A percentile compares a stretch with the other conserved stretches of the same genome.
Evolutionary conservation across 2,329 filamentous ascomycete genomes (phyloP).

Genomic region (Salinomyces thailandicus): DNA sequence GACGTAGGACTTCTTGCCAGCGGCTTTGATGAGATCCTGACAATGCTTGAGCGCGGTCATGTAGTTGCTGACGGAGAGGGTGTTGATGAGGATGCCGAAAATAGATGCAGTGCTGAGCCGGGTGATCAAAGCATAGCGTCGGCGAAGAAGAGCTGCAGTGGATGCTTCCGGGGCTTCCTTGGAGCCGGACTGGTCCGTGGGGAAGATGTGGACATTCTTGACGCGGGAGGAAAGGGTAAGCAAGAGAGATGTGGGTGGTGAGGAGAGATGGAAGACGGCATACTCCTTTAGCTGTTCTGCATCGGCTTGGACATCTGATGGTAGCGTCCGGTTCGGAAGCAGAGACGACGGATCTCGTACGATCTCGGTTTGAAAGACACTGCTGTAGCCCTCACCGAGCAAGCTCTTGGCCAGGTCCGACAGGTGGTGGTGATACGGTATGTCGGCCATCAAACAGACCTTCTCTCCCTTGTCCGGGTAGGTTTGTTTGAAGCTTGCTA

Average conservation of each 20-base stretch:
- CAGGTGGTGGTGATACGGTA: conserved; percentile 74
- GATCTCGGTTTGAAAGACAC: conserved; percentile 59
- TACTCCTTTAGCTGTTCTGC: conserved; percentile 50
- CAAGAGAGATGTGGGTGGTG: conserved; percentile 70
- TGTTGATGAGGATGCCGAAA: conserved; percentile 93
- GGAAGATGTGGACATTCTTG: conserved; percentile 65
- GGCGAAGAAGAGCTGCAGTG: conserved; percentile 54
- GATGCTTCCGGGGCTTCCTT: conserved; percentile 36
- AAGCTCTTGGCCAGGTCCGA: conserved; percentile 46
- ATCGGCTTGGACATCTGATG: conserved; percentile 37
- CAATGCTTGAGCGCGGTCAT: conserved; percentile 67
- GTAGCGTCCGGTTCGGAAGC: conserved; percentile 74
- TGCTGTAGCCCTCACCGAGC: conserved; percentile 53
- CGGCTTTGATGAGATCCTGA: conserved; percentile 58
- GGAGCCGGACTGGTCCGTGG: conserved; percentile 35
- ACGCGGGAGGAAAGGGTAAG: conserved; percentile 80
- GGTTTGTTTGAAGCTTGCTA: conserved; percentile 53
- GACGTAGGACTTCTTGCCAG: conserved; percentile 90
- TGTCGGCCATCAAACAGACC: conserved; percentile 76
- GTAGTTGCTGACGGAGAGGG: conserved; percentile 84
- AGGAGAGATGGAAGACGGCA: conserved; percentile 74
- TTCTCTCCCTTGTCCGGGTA: conserved; percentile 56
- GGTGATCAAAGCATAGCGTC: conserved; percentile 80
- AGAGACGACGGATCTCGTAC: conserved; percentile 66
- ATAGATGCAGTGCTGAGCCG: conserved; percentile 69